Evolutionary conservation across 306 rosid genomes (phyloP), one percentile per base, ranked within the genome.

Genomic region (Lathyrus sativus): DNA sequence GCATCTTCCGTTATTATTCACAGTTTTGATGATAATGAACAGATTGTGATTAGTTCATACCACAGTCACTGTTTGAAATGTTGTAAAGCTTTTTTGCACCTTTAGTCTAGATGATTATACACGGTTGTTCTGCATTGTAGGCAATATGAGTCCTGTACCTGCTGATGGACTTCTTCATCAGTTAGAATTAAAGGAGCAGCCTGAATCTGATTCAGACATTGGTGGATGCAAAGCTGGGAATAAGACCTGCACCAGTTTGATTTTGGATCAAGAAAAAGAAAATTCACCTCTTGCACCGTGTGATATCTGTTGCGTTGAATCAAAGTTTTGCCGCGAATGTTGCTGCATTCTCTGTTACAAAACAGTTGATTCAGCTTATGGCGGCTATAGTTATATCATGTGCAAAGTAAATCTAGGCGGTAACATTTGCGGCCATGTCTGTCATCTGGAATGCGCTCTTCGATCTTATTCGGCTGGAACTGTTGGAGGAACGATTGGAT

Each of bases 241-340:
- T 79, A 75, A 46, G 56, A 61, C 11, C 55, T 90, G 96, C 74
- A 72, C 1, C 57, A 82, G 88, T 59, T 28, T 68, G 46, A 62
- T 73, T 58, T 51, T 69, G 68, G 83, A 79, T 13, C 70, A 74
- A 68, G 28, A 80, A 65, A 29, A 54, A 63, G 64, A 69, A 15
- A 59, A 56, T 58, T 49, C 75, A 43, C 44, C 75, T 46, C 76
- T 60, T 73, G 85, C 84, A 87, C 74, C 81, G 2, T 88, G 97
- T 80, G 81, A 83, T 70, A 73, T 88, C 73, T 91, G 97, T 82
- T 91, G 97, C 71, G 41, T 39, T 54, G 92, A 85, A 67, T 71
- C 89, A 29, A 71, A 74, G 10, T 88, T 91, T 74, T 88, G 96
- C 73, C 88, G 91, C 24, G 83, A 86, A 53, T 91, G 97, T 75